These are phyloP conservation scores for Pseudogymnoascus sp. DNA, from an alignment of 2,329 filamentous ascomycete genomes.

Conservation along the genomic window DNA sequence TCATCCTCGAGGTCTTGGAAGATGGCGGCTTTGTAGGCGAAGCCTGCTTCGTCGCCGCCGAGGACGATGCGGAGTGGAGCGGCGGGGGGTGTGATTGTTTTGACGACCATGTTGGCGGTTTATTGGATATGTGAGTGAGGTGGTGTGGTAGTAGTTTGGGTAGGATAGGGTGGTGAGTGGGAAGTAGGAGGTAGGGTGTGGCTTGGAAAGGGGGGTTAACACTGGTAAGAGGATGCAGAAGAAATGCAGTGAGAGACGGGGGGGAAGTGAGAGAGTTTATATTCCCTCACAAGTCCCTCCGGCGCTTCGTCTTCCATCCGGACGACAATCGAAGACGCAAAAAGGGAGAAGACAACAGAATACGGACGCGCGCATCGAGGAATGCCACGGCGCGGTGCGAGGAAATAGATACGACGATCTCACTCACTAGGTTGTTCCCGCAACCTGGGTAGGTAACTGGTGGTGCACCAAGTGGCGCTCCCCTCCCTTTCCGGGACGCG, in stretches of 20 bases:
- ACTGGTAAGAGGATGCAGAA: not conserved
- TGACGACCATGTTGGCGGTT: not conserved
- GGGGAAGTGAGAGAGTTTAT: not conserved
- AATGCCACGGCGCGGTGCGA: not conserved
- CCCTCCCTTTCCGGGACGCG: not conserved
- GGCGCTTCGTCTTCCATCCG: not conserved
- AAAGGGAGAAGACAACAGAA: not conserved
- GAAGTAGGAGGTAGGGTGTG: not conserved
- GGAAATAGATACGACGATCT: not conserved
- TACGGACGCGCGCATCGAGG: not conserved
- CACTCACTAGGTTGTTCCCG: not conserved
- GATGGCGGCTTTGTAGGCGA: conserved; percentile 71
- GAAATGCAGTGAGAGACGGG: not conserved
- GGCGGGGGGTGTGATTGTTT: not conserved
- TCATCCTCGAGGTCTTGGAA: conserved; percentile 64
- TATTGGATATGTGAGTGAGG: not conserved
- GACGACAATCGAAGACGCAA: not conserved
- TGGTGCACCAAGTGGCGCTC: not conserved
- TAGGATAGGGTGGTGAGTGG: not conserved
- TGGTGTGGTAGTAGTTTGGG: not conserved
- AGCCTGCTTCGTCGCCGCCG: conserved; percentile 53
- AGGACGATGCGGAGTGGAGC: conserved; percentile 50
- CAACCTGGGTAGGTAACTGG: not conserved
- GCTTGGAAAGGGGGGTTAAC: not conserved
- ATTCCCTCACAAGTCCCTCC: not conserved